Base-by-base conservation (phyloP, 2,329 filamentous ascomycete genomes). In the Talaromyces sp. region DNA sequence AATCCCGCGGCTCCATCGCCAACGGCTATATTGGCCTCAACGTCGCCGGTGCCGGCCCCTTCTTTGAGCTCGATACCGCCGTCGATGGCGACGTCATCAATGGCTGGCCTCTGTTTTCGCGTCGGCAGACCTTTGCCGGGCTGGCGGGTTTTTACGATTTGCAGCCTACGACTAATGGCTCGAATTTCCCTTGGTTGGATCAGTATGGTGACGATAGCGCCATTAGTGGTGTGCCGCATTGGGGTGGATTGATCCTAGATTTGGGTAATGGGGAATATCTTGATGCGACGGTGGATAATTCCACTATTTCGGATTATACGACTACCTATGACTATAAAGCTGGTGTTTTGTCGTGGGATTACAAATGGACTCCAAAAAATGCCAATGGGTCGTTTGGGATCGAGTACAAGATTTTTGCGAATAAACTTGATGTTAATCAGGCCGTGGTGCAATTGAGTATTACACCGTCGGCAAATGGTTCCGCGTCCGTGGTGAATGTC, bases 161-260 rank as follows among this genome's bases (percentile, higher is more conserved):
- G 3, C 86, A 90, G 71, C 80, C 82, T 2, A 83, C 80, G 35
- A 86, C 83, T 0, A 87, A 85, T 52, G 82, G 83, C 0, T 84
- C 84, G 7, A 91, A 91, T 69, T 90, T 89, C 69, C 82, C 82
- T 0, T 91, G 89, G 88, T 74, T 92, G 50, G 82, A 85, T 64
- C 86, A 91, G 69, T 89, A 90, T 75, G 89, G 89, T 7, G 85
- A 85, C 65, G 89, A 92, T 70, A 89, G 86, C 69, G 87, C 90
- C 60, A 89, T 91, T 67, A 86, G 85, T 60, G 90, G 90, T 27
- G 83, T 92, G 16, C 90, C 90, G 7, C 89, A 91, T 72, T 90
- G 88, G 83, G 82, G 83, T 31, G 86, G 85, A 1, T 76, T 90
- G 43, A 74, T 87, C 41, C 79, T 90, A 19, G 82, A 87, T 61